Evolutionary conservation across 768 basidiomycete species (phyloP).

Genomic region (Rubroboletus satanas): DNA sequence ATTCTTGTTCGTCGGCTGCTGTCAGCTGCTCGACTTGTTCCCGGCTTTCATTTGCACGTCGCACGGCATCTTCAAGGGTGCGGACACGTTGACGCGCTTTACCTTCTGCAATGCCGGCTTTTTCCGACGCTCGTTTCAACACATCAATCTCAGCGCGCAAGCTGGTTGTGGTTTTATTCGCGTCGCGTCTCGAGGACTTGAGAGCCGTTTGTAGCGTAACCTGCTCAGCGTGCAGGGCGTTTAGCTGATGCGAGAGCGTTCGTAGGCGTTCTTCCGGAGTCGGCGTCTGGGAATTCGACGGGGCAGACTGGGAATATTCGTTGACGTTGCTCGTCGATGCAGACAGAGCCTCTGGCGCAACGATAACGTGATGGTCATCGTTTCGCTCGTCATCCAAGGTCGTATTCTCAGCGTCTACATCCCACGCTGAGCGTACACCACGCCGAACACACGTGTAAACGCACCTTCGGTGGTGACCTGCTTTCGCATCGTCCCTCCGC

Average conservation of each 20-base stretch:
- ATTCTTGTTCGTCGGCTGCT: slow-evolving; percentile 36
- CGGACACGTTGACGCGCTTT: slow-evolving; percentile 84
- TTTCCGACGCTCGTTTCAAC: slow-evolving; percentile 80
- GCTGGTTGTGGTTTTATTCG: slow-evolving; percentile 78
- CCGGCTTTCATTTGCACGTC: slow-evolving; percentile 62
- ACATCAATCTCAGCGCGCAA: slow-evolving; percentile 82
- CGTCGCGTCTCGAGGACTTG: slow-evolving; percentile 74
- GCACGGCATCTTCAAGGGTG: slow-evolving; percentile 85
- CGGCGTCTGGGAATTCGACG: slow-evolving; percentile 28
- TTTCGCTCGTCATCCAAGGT: slow-evolving; percentile 20
- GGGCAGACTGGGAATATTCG: slow-evolving; percentile 15
- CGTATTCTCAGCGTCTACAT: slow-evolving; percentile 21
- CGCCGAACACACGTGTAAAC: slow-evolving; percentile 19
- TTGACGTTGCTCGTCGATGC: slow-evolving; percentile 28
- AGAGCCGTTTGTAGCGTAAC: slow-evolving; percentile 63
- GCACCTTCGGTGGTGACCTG: slow-evolving; percentile 68
- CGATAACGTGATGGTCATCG: slow-evolving; percentile 16
- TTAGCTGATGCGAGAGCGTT: slow-evolving; percentile 66
- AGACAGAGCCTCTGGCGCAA: slow-evolving; percentile 12
- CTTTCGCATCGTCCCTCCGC: slow-evolving; percentile 54
- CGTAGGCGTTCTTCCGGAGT: slow-evolving; percentile 64
- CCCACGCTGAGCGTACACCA: slow-evolving; percentile 3
- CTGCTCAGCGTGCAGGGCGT: slow-evolving; percentile 60
- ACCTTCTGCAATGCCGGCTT: slow-evolving; percentile 66
- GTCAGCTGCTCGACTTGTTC: slow-evolving; percentile 42